Evolutionary conservation across 257 asterid species (phyloP), one percentile per base, ranked within the genome.

Genomic region (Fraxinus anomala): DNA sequence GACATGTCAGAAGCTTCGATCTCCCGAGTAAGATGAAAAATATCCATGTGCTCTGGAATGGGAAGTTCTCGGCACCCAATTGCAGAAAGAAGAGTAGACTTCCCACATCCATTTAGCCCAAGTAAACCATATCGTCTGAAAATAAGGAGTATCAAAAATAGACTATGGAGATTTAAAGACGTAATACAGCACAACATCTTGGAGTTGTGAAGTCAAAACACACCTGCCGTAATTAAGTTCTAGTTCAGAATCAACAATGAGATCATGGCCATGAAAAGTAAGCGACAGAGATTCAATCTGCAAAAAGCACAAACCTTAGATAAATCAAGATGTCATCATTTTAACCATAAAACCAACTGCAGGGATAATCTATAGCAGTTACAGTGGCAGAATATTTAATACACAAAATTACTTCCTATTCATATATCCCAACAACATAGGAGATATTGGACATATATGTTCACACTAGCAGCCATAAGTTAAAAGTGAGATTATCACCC

Each of bases 1-100:
- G 99, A 80, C 97, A 93, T 87, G 81, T 95, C 99, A 85, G 98
- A 95, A 66, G 99, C 97, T 87, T 93, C 98, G 73, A 95, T 93
- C 28, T 26, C 28, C 28, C 28, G 28, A 26, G 28, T 26, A 26
- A 26, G 28, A 26, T 26, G 28, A 26, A 80, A 89, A 81, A 93
- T 93, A 89, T 95, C 99, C 99, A 95, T 93, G 83, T 95, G 98
- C 1, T 93, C 99, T 7, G 99, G 99, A 68, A 95, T 93, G 8
- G 98, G 97, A 74, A 95, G 96, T 86, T 95, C 99, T 5, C 99
- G 90, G 74, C 83, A 74, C 68, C 99, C 99, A 71, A 95, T 89
- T 1, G 99, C 70, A 69, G 97, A n/a, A 68, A 95, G 97, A 86
- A 95, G 99, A 49, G 98, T 95, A 49, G 98, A 93, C 82, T 95